These are phyloP conservation scores for Fusarium veterinarium DNA, from an alignment of 2,329 filamentous ascomycete genomes.

Conservation along the genomic window DNA sequence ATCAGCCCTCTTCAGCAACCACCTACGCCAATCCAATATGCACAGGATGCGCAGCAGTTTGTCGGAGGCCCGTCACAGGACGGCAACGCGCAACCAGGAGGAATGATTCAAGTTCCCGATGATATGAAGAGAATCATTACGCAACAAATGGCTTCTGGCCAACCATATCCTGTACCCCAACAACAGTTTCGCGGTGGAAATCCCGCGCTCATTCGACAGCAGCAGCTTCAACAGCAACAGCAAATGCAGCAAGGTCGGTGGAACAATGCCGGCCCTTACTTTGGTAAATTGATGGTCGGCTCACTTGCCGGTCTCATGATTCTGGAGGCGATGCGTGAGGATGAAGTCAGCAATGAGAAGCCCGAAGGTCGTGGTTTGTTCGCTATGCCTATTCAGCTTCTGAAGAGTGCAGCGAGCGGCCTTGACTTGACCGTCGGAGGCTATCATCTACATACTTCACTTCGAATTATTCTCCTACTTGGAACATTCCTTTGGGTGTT, in stretches of 20 bases:
- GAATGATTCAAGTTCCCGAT: constrained; percentile 74
- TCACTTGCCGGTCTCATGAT: constrained; percentile 94
- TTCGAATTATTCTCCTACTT: constrained; percentile 65
- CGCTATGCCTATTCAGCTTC: constrained; percentile 69
- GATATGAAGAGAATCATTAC: constrained; percentile 72
- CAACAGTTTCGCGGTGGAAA: constrained; percentile 60
- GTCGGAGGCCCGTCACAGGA: constrained; percentile 53
- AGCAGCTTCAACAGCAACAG: constrained; percentile 66
- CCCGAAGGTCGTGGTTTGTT: constrained; percentile 75
- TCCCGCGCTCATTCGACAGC: constrained; percentile 62
- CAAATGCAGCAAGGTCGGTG: constrained; percentile 64
- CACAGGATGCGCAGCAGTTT: constrained; percentile 57
- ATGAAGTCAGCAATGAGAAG: constrained; percentile 72
- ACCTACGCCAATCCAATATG: constrained; percentile 64
- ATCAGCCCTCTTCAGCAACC: constrained; percentile 66
- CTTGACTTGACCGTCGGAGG: constrained; percentile 66
- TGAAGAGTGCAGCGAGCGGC: constrained; percentile 60
- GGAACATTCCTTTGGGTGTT: constrained; percentile 67
- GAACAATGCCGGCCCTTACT: constrained; percentile 66
- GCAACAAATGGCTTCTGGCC: constrained; percentile 65
- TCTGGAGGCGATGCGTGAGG: constrained; percentile 79
- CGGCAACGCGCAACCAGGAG: constrained; percentile 58
- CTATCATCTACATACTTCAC: constrained; percentile 63
- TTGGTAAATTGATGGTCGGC: constrained; percentile 89
- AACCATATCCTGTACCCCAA: constrained; percentile 63